Conservation (phyloP, 1,139 yeast species). For the Candida labiduridarum region DNA sequence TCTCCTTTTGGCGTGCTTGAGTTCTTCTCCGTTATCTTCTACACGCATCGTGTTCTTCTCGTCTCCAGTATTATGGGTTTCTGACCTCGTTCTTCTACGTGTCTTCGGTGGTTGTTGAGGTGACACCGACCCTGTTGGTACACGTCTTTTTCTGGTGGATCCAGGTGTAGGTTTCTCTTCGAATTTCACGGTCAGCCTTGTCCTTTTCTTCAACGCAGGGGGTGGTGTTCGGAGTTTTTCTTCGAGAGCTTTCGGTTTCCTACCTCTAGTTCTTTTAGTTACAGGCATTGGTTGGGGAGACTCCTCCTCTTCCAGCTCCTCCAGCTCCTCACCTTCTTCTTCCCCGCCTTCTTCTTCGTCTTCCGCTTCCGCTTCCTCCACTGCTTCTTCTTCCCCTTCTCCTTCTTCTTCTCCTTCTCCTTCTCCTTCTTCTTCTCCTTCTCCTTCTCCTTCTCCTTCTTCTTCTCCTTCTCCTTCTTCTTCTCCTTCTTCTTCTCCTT, state of each 20-base stretch:
- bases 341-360: slow-evolving; percentile 6
- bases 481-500: slow-evolving; percentile 14
- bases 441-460: slow-evolving; percentile 15
- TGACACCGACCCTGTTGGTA: slow-evolving; percentile 12
- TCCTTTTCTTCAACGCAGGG: slow-evolving; percentile 27
- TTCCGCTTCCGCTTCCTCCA: slow-evolving; percentile 3
- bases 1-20: slow-evolving; percentile 21
- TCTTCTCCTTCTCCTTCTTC: slow-evolving; percentile 14
- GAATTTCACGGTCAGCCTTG: slow-evolving; percentile 28
- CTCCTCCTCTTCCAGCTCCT: slow-evolving; percentile 22
- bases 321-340: slow-evolving; percentile 17
- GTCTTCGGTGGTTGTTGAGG: slow-evolving; percentile 19
- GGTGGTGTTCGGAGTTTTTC: slow-evolving; percentile 15
- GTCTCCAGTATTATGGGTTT: slow-evolving; percentile 24
- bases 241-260: slow-evolving; percentile 16
- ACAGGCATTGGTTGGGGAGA: slow-evolving; percentile 10
- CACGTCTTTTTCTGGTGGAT: slow-evolving; percentile 15
- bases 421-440: slow-evolving; percentile 19
- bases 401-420: slow-evolving; percentile 10
- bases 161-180: slow-evolving; percentile 18
- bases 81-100: slow-evolving; percentile 31
- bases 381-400: slow-evolving; percentile 15
- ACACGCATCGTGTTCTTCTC: slow-evolving; percentile 9
- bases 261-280: slow-evolving; percentile 18
- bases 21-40: slow-evolving; percentile 14